A percentile compares a stretch with the other conserved stretches of the same genome.
Evolutionary conservation across 1,139 yeast species (phyloP).

Genomic region (Zygoascus meyerae): DNA sequence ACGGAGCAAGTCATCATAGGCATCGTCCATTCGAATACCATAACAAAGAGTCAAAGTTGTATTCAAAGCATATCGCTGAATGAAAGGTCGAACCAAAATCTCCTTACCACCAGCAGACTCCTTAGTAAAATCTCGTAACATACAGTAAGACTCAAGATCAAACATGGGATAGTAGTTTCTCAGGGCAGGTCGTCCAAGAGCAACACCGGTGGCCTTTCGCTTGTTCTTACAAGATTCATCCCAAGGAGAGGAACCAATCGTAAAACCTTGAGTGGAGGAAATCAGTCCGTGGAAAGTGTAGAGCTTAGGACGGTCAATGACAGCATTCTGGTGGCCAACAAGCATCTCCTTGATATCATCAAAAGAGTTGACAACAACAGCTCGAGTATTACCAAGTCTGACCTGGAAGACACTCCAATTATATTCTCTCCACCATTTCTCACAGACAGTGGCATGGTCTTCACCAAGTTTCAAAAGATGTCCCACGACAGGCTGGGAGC

Average conservation of each 20-base stretch:
- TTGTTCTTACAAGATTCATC: slow-evolving; percentile 46
- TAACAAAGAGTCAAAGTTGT: slow-evolving; percentile 51
- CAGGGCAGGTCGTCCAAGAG: slow-evolving; percentile 36
- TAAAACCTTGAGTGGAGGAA: slow-evolving; percentile 54
- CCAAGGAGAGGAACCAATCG: slow-evolving; percentile 65
- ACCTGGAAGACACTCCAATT: slow-evolving; percentile 44
- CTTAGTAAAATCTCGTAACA: slow-evolving; percentile 20
- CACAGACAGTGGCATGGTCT: slow-evolving; percentile 24
- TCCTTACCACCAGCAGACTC: slow-evolving; percentile 29
- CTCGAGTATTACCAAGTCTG: slow-evolving; percentile 46
- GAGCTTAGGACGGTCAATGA: slow-evolving; percentile 55
- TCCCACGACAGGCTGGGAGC: slow-evolving; percentile 23
- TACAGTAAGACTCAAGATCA: slow-evolving; percentile 36
- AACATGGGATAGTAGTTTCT: slow-evolving; percentile 34
- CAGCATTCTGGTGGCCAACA: slow-evolving; percentile 44
- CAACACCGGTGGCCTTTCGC: slow-evolving; percentile 47
- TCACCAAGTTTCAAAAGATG: slow-evolving; percentile 22
- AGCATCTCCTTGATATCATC: slow-evolving; percentile 47
- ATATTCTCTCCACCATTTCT: slow-evolving; percentile 24
- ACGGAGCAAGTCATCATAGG: slow-evolving; percentile 39
- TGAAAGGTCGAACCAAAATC: slow-evolving; percentile 38
- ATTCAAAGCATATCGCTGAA: slow-evolving; percentile 50
- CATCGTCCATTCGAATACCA: slow-evolving; percentile 46
- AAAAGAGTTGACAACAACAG: slow-evolving; percentile 55
- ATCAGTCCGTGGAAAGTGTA: slow-evolving; percentile 58